A percentile compares a stretch with the other conserved stretches of the same genome.
phyloP scores from a whole-genome alignment of 2,329 filamentous ascomycete species.

The Fusarium agapanthi region DNA sequence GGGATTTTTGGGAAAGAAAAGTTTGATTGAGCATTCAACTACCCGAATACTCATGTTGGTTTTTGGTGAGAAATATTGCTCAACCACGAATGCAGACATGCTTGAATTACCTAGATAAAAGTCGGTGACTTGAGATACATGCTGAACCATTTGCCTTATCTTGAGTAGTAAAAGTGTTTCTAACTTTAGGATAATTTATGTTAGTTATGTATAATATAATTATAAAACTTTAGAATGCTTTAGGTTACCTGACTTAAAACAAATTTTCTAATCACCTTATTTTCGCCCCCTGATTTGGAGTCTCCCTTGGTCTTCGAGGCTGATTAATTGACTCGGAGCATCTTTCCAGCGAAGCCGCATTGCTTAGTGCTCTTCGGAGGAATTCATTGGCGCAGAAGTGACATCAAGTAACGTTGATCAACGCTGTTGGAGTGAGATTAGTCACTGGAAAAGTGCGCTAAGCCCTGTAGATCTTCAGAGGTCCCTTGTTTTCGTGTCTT shows the following conservation, averaged over 20 bases:
- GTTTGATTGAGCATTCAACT: conserved; percentile 16
- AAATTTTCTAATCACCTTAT: not conserved
- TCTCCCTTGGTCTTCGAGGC: not conserved
- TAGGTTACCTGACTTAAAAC: not conserved
- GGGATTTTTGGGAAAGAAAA: conserved; percentile 1
- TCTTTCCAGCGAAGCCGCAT: not conserved
- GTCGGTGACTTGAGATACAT: not conserved
- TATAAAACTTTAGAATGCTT: not conserved
- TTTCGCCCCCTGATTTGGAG: not conserved
- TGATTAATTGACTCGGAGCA: conserved; percentile 13
- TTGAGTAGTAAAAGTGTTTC: not conserved
- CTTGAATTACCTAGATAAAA: not conserved
- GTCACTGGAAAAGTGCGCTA: not conserved
- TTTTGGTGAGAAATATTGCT: not conserved
- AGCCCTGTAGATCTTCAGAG: not conserved
- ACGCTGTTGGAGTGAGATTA: conserved; percentile 3
- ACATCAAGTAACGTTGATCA: conserved; percentile 6
- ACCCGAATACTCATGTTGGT: not conserved
- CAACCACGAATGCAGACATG: not conserved
- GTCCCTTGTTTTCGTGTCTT: not conserved
- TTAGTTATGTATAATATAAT: not conserved
- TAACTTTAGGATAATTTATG: not conserved
- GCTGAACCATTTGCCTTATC: not conserved
- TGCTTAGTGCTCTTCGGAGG: not conserved
- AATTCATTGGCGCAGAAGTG: not conserved